These are phyloP conservation scores for Oxyria digyna DNA, from an alignment of 148 eudicot genomes.

Conservation along the genomic window DNA sequence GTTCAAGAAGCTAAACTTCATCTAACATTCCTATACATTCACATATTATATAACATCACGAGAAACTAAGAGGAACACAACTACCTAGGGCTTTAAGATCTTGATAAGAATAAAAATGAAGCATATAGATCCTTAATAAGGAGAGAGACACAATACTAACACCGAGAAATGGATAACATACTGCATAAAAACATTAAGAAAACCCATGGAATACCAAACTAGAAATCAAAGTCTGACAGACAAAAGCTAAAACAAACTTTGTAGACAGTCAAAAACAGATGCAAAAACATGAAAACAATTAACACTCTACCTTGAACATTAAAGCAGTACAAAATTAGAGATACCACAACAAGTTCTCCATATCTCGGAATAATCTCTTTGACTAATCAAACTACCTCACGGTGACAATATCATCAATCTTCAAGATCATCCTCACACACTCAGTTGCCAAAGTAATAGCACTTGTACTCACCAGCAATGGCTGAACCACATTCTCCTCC, in stretches of 20 bases:
- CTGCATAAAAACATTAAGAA: neutral
- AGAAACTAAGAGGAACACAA: neutral
- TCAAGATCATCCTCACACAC: conserved; percentile 94
- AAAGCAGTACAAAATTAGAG: neutral
- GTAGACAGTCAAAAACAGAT: neutral
- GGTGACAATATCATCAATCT: conserved; percentile 97
- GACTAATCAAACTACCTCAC: conserved; percentile 44
- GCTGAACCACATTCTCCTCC: conserved; percentile 97
- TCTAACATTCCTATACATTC: neutral
- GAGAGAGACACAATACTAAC: neutral
- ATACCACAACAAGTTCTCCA: neutral
- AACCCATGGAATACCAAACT: neutral
- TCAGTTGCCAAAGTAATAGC: conserved; percentile 79
- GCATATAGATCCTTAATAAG: neutral
- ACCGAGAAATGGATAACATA: neutral
- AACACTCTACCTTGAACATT: neutral
- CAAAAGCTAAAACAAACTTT: neutral
- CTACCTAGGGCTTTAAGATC: neutral
- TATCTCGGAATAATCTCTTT: neutral
- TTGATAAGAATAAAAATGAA: neutral
- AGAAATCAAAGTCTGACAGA: neutral
- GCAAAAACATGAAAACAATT: neutral
- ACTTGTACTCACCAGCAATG: conserved; percentile 89
- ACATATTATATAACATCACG: neutral
- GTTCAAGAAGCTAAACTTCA: neutral